Evolutionary conservation across 2,329 filamentous ascomycete species (phyloP), one percentile per base, ranked within the genome.

Genomic region (Neonectria magnoliae): DNA sequence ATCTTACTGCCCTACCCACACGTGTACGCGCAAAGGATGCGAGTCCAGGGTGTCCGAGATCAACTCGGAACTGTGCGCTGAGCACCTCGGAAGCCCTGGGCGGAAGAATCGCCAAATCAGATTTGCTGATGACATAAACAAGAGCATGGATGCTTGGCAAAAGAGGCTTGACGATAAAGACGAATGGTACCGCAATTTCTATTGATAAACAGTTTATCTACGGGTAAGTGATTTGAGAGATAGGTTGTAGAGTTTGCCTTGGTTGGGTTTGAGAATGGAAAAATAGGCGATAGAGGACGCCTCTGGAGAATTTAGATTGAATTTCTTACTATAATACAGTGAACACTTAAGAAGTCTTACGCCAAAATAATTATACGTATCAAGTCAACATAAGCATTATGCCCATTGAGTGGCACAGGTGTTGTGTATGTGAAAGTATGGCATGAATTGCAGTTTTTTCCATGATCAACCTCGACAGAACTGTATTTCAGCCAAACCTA

Each of bases 1-100:
- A 5, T 47, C 52, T 6, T 69, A 58, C 38, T 71, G 68, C 20
- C 50, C 54, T 8, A 11, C 36, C 3, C 70, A 71, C 18, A 62
- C 45, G 10, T 72, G 66, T 18, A 18, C 13, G 3, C 18, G n/a
- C 8, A 11, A 27, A 13, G 18, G 29, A 33, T 53, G 57, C 16
- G 27, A 27, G 11, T 11, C 41, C 16, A 36, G 29, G 48, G 48
- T 16, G 5, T 14, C 31, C 5, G 10, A 8, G 8, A 4, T 11
- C 1, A n/a, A 13, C 16, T 9, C 5, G 29, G 14, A 36, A 22
- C 29, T 51, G 4, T 51, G 48, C 7, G 48, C 8, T 31, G 48
- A 13, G 6, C 48, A 51, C 48, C 4, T 36, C n/a, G 9, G 10
- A 2, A 3, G 5, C 18, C n/a, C 14, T 14, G 5, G 7, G 27